Evolutionary conservation across 208 protist genomes (phyloP).

Genomic region (Crithidia sp.): DNA sequence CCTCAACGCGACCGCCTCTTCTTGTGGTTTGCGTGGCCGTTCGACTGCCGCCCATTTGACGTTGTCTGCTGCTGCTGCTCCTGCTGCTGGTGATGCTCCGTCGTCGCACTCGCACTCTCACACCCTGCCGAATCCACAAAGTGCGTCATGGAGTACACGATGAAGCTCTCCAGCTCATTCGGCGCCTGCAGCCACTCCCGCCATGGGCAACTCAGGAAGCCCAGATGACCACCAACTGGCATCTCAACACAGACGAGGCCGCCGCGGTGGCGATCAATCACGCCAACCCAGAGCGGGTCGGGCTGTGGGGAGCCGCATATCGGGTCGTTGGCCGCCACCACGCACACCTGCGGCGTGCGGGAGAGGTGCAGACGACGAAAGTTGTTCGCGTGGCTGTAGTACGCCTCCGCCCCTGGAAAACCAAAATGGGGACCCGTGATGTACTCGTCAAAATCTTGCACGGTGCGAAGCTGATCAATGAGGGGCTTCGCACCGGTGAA

Average conservation of each 20-base stretch:
- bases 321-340: constrained; percentile 54
- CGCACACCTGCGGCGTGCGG: constrained; percentile 45
- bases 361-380: constrained; percentile 42
- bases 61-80: too few relatives aligned
- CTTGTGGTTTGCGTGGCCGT: too few relatives aligned
- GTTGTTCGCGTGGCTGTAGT: constrained; percentile 53
- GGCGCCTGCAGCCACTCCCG: constrained; percentile 20
- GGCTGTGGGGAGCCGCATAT: constrained; percentile 42
- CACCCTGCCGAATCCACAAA: constrained; percentile 5
- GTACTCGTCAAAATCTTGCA: constrained; percentile 51
- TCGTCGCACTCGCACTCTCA: background rate
- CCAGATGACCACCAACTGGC: constrained; percentile 64
- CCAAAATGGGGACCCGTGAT: constrained; percentile 61
- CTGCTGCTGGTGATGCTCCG: too few relatives aligned
- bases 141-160: constrained; percentile 31
- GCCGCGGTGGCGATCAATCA: constrained; percentile 28
- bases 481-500: constrained; percentile 25
- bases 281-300: constrained; percentile 32
- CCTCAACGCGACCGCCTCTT: background rate
- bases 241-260: constrained; percentile 56
- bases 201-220: constrained; percentile 51
- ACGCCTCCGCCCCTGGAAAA: constrained; percentile 37
- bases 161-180: constrained; percentile 58
- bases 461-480: constrained; percentile 26
- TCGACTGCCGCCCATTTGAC: too few relatives aligned